Conservation (phyloP, 164 flowering plant species). For the Piper betle region DNA sequence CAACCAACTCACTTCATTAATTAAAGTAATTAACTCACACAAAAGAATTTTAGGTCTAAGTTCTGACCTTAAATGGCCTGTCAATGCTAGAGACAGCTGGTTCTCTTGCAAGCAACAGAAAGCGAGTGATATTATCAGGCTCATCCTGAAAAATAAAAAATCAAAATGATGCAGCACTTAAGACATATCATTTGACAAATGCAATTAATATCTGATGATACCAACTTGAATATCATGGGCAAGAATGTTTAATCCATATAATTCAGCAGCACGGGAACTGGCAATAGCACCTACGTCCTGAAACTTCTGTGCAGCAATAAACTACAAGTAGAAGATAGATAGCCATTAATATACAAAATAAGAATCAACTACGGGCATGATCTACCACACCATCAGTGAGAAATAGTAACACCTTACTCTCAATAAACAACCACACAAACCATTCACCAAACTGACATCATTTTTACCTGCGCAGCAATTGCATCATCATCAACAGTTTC, state of each 20-base stretch:
- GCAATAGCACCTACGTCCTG: slow-evolving; percentile 87
- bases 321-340: slow-evolving; percentile 16
- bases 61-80: slow-evolving; percentile 66
- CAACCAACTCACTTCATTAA: background rate
- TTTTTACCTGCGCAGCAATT: slow-evolving; percentile 79
- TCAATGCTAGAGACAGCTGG: slow-evolving; percentile 74
- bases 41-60: background rate
- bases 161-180: background rate
- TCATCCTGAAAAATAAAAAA: slow-evolving; percentile 46
- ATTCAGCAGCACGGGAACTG: slow-evolving; percentile 60
- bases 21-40: background rate
- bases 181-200: background rate
- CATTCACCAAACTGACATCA: no score
- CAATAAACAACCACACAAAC: background rate
- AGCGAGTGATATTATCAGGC: slow-evolving; percentile 72
- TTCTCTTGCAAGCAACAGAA: slow-evolving; percentile 85
- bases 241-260: slow-evolving; percentile 68
- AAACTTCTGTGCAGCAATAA: slow-evolving; percentile 53
- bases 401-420: no score
- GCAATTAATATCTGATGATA: background rate
- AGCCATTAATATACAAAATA: background rate
- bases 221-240: slow-evolving; percentile 80
- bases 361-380: no score
- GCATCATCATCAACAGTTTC: slow-evolving; percentile 96
- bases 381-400: no score